These are phyloP conservation scores for Mycena latifolia DNA, from an alignment of 768 basidiomycete genomes.

Conservation along the genomic window DNA sequence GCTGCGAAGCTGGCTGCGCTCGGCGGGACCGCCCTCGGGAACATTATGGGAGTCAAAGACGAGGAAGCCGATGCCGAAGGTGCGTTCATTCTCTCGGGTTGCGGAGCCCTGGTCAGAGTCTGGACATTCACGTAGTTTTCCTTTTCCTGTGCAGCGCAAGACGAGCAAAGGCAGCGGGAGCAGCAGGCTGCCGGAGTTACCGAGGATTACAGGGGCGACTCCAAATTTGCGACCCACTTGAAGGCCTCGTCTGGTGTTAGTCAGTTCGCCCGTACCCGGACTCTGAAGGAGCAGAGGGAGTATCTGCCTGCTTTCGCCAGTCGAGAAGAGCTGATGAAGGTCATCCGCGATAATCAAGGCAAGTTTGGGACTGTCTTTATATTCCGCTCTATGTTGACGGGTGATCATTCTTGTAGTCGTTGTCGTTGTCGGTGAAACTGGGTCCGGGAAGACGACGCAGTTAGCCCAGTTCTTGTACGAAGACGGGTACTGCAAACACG, in stretches of 20 bases:
- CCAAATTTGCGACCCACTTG: slow-evolving; percentile 96
- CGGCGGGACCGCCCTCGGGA: slow-evolving; percentile 94
- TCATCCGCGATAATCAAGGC: slow-evolving; percentile 97
- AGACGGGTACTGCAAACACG: slow-evolving; percentile 92
- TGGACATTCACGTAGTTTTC: slow-evolving; percentile 84
- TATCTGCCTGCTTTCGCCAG: slow-evolving; percentile 98
- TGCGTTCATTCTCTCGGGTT: slow-evolving; percentile 55
- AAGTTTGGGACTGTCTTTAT: slow-evolving; percentile 28
- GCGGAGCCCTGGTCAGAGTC: slow-evolving; percentile 55
- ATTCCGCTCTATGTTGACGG: background rate
- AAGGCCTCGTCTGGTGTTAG: slow-evolving; percentile 85
- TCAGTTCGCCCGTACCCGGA: slow-evolving; percentile 83
- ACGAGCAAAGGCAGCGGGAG: slow-evolving; percentile 60
- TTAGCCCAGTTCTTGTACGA: slow-evolving; percentile 96
- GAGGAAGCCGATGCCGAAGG: slow-evolving; percentile 94
- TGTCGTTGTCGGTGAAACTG: slow-evolving; percentile 99
- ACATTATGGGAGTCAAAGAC: slow-evolving; percentile 97
- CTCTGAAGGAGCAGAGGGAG: slow-evolving; percentile 95
- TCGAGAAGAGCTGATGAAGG: slow-evolving; percentile 90
- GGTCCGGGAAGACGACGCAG: slow-evolving; percentile 98
- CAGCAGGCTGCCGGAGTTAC: slow-evolving; percentile 66
- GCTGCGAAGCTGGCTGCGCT: slow-evolving; percentile 95
- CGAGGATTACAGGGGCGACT: slow-evolving; percentile 91
- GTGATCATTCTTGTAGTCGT: slow-evolving; percentile 66
- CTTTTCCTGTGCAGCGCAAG: slow-evolving; percentile 66